Conservation (phyloP, 495 filamentous ascomycete species). For the Lasiosphaeria hispida region DNA sequence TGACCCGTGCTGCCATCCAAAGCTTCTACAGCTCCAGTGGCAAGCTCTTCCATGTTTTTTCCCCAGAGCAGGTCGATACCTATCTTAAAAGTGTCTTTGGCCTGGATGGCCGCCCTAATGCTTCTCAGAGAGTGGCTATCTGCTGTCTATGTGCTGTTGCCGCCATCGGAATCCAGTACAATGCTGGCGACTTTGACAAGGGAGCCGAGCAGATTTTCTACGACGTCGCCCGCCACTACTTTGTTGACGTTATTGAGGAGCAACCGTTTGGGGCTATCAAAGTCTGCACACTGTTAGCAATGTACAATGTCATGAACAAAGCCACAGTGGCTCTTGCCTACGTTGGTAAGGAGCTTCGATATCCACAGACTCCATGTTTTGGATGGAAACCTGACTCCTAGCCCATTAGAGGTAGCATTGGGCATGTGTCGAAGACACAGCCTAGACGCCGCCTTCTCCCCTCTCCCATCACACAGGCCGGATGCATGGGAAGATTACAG, state of each 20-base stretch:
- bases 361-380: neutral
- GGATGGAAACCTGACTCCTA: neutral
- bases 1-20: conserved; percentile 23
- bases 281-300: conserved; percentile 30
- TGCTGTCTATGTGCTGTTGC: conserved; percentile 25
- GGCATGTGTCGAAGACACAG: conserved; percentile 23
- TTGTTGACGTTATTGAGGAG: conserved; percentile 25
- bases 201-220: conserved; percentile 21
- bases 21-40: conserved; percentile 32
- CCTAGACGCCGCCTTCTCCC: conserved; percentile 6
- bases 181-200: conserved; percentile 16
- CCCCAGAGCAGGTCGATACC: conserved; percentile 16
- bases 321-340: conserved; percentile 28
- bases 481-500: conserved; percentile 24
- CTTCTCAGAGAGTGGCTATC: conserved; percentile 18
- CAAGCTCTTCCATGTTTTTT: conserved; percentile 33
- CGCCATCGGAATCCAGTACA: conserved; percentile 31
- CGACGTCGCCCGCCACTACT: conserved; percentile 20
- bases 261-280: conserved; percentile 30
- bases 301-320: conserved; percentile 34
- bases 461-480: neutral
- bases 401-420: conserved; percentile 24
- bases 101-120: conserved; percentile 9
- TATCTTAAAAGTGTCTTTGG: conserved; percentile 20
- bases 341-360: conserved; percentile 21